Evolutionary conservation across 768 basidiomycete genomes (phyloP).

Genomic region (Agaricus sinodeliciosus): DNA sequence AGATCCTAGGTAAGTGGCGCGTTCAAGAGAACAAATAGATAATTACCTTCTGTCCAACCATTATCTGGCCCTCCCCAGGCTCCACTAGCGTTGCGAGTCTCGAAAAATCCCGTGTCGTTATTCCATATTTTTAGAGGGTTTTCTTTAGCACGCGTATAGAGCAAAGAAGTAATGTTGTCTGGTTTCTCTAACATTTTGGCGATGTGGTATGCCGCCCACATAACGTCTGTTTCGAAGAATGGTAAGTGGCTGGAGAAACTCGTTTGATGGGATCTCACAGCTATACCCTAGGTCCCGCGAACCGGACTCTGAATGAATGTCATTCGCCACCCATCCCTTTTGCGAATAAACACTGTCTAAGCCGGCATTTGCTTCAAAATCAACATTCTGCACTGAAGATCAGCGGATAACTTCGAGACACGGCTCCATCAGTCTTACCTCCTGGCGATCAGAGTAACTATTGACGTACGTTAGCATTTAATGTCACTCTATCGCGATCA

Average conservation of each 20-base stretch:
- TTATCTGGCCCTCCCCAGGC: slow-evolving; percentile 61
- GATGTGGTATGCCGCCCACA: slow-evolving; percentile 65
- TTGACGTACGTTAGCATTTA: slow-evolving; percentile 45
- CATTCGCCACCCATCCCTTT: slow-evolving; percentile 71
- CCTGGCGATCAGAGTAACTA: slow-evolving; percentile 50
- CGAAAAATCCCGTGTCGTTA: slow-evolving; percentile 68
- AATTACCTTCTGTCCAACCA: slow-evolving; percentile 75
- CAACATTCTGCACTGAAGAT: slow-evolving; percentile 42
- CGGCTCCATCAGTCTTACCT: slow-evolving; percentile 30
- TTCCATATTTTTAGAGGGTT: slow-evolving; percentile 65
- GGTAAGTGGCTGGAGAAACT: too few species aligned
- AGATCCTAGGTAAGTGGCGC: background rate
- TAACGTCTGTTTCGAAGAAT: slow-evolving; percentile 48
- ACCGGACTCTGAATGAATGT: slow-evolving; percentile 71
- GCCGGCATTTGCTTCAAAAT: slow-evolving; percentile 77
- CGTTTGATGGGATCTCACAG: slow-evolving; percentile 34
- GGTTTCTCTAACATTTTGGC: slow-evolving; percentile 47
- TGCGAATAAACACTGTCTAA: slow-evolving; percentile 45
- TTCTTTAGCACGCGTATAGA: slow-evolving; percentile 45
- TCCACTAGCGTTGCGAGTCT: slow-evolving; percentile 62
- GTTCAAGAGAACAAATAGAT: background rate
- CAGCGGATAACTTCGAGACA: background rate
- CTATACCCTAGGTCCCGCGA: slow-evolving; percentile 76
- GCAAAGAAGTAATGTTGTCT: slow-evolving; percentile 36
- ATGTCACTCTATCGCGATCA: too few species aligned